Conservation (phyloP, 2,329 filamentous ascomycete species). For the Colletotrichum ledebouriae region DNA sequence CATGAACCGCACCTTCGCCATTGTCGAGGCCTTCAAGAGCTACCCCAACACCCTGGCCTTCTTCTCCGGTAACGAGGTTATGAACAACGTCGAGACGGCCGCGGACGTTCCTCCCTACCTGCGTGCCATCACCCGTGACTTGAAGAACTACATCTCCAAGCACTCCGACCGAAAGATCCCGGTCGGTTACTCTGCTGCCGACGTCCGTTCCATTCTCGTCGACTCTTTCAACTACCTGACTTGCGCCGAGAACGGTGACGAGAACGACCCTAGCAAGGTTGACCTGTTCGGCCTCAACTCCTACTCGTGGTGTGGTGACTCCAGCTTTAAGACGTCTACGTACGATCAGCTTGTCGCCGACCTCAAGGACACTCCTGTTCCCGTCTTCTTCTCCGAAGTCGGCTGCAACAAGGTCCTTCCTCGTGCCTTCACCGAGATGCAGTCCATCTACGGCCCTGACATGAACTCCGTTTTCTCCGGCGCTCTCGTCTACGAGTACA, state of each 20-base stretch:
- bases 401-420: slow-evolving; percentile 82
- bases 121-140: slow-evolving; percentile 81
- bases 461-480: slow-evolving; percentile 80
- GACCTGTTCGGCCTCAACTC: slow-evolving; percentile 84
- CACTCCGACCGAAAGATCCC: slow-evolving; percentile 77
- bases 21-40: slow-evolving; percentile 75
- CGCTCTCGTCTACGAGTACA: slow-evolving; percentile 86
- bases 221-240: slow-evolving; percentile 84
- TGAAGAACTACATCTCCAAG: slow-evolving; percentile 84
- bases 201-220: slow-evolving; percentile 79
- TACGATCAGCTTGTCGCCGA: slow-evolving; percentile 74
- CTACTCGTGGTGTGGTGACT: slow-evolving; percentile 78
- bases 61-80: slow-evolving; percentile 86
- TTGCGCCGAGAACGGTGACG: slow-evolving; percentile 69
- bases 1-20: slow-evolving; percentile 75
- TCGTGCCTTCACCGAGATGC: slow-evolving; percentile 82
- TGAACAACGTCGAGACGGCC: slow-evolving; percentile 74
- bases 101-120: slow-evolving; percentile 76
- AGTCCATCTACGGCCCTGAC: slow-evolving; percentile 76
- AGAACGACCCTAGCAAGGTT: slow-evolving; percentile 72
- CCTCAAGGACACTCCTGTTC: slow-evolving; percentile 76
- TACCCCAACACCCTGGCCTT: slow-evolving; percentile 78
- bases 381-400: slow-evolving; percentile 86
- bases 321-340: slow-evolving; percentile 72
- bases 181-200: slow-evolving; percentile 85